Evolutionary conservation across 768 basidiomycete genomes (phyloP).

Genomic region (Boletus rufocinnamomeus): DNA sequence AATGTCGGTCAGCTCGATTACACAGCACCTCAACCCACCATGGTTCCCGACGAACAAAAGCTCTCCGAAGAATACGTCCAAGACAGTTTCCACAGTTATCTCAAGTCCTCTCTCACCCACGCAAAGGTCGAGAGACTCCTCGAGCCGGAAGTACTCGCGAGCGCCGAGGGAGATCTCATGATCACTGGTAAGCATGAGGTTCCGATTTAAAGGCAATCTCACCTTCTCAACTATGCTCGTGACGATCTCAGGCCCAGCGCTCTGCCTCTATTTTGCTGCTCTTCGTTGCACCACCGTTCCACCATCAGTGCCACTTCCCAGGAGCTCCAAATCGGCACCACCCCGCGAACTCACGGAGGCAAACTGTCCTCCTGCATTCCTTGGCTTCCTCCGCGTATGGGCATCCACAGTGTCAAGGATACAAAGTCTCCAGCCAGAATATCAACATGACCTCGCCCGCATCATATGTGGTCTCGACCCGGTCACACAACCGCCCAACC

Average conservation of each 20-base stretch:
- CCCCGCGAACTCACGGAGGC: constrained; percentile 60
- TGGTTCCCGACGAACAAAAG: constrained; percentile 32
- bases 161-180: constrained; percentile 84
- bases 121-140: constrained; percentile 77
- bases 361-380: constrained; percentile 73
- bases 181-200: constrained; percentile 62
- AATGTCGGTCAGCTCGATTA: not conserved
- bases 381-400: constrained; percentile 75
- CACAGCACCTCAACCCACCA: constrained; percentile 1
- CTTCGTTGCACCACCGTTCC: constrained; percentile 73
- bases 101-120: constrained; percentile 75
- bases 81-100: constrained; percentile 80
- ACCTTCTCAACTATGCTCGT: not conserved
- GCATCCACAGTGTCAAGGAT: constrained; percentile 62
- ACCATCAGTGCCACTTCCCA: constrained; percentile 79
- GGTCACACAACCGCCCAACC: constrained; percentile 42
- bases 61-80: constrained; percentile 69
- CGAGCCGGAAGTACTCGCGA: constrained; percentile 70
- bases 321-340: constrained; percentile 44
- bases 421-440: constrained; percentile 58
- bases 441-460: constrained; percentile 82
- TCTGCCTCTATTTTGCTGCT: constrained; percentile 85
- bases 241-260: constrained; percentile 59
- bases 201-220: not conserved
- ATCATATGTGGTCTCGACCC: constrained; percentile 65